Evolutionary conservation across 768 basidiomycete genomes (phyloP), one percentile per base, ranked within the genome.

Genomic region (Psilocybe subaeruginosa): DNA sequence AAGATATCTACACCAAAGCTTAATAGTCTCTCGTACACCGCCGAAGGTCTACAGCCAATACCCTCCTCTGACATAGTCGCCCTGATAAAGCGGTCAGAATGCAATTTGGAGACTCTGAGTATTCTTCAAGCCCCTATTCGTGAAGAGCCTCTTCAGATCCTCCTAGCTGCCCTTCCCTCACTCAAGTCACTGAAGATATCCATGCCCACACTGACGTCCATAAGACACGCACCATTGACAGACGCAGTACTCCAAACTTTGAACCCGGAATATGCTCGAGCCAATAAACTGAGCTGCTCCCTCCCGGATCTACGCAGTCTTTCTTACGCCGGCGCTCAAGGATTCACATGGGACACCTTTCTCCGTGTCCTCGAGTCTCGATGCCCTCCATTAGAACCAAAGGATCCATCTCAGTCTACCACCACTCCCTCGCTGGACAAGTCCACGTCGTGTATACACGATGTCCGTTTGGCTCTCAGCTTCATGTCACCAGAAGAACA

Each of bases 1-100:
- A 66, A 64, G 23, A 66, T 68, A 17, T 54, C 56, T 8, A 64
- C 65, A 2, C 67, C 67, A 0, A 55, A 59, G 19, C 56, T 68
- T 29, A 56, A 56, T 6, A 56, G 27, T 6, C 33, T 68, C 5
- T 49, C 23, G 9, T 66, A 58, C 35, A 57, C 63, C 14, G 59
- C 57, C n/a, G 65, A 66, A 9, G 60, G 58, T 8, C 47, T 59
- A 4, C 46, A 37, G 27, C 31, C 52, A 14, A 30, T 54, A 27
- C 63, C 65, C 3, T 39, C 52, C 7, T 37, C 35, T 16, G 60
- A 64, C 17, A 39, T 68, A 7, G 43, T 63, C 45, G 29, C 47
- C 23, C 56, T 68, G 12, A 39, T 68, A 27, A 58, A 49, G 41
- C 55, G 60, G 3, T 68, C 67, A 17, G 55, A 35, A 14, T 68